Conservation (phyloP, 345 rosid genomes). For the Sapria himalayana region DNA sequence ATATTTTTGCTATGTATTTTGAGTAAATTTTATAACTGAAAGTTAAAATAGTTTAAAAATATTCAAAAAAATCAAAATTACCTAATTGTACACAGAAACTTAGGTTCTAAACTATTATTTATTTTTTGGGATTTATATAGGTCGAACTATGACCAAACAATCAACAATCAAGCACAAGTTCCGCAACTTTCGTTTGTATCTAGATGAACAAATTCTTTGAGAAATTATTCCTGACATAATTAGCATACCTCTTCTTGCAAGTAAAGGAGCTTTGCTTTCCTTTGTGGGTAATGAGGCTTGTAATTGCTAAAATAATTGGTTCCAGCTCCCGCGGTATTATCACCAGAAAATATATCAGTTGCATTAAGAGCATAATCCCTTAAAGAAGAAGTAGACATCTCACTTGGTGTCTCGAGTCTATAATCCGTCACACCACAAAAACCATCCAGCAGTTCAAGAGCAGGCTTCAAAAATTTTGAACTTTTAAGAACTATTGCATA, state of each 20-base stretch:
- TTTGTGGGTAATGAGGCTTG: slow-evolving; percentile 31
- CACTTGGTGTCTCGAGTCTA: slow-evolving; percentile 1
- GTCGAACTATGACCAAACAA: too few species aligned
- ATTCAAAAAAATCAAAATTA: too few species aligned
- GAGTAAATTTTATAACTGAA: too few species aligned
- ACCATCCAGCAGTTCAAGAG: slow-evolving; percentile 29
- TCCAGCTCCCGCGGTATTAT: slow-evolving; percentile 11
- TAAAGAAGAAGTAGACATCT: slow-evolving; percentile 7
- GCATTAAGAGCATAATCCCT: slow-evolving; percentile 6
- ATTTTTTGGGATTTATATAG: too few species aligned
- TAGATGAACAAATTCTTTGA: too few species aligned
- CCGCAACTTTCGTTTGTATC: too few species aligned
- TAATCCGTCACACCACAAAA: slow-evolving; percentile 12
- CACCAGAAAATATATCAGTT: slow-evolving; percentile 5
- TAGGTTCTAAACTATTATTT: too few species aligned
- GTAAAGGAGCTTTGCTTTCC: slow-evolving; percentile 31
- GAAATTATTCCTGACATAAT: too few species aligned
- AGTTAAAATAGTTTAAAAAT: too few species aligned
- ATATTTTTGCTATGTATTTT: too few species aligned
- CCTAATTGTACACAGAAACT: too few species aligned
- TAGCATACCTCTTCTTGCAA: slow-evolving; percentile 43
- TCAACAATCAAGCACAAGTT: too few species aligned
- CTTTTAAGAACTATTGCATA: slow-evolving; percentile 43
- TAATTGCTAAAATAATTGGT: slow-evolving; percentile 15
- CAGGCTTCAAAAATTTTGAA: slow-evolving; percentile 35